These are phyloP conservation scores for Trichoderma koningiopsis DNA, from an alignment of 2,329 filamentous ascomycete species.

Conservation along the genomic window DNA sequence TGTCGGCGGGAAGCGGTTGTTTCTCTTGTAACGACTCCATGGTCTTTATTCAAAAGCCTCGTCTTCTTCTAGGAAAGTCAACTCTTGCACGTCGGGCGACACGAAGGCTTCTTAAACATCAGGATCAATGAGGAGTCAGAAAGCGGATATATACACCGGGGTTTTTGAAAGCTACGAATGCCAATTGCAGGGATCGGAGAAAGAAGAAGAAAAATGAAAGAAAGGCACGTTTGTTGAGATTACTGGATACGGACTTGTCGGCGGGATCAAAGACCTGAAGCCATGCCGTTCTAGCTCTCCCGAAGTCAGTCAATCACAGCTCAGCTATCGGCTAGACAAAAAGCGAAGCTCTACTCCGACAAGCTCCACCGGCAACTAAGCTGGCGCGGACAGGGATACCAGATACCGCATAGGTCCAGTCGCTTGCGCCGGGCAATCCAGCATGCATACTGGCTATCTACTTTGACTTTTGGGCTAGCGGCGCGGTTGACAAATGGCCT, in stretches of 20 bases:
- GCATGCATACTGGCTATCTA: neutral
- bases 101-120: neutral
- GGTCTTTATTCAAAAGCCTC: neutral
- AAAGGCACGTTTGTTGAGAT: neutral
- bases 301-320: neutral
- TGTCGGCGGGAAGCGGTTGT: neutral
- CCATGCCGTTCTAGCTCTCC: neutral
- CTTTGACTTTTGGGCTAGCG: constrained; percentile 2
- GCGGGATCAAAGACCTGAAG: neutral
- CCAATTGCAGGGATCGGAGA: neutral
- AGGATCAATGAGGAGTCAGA: neutral
- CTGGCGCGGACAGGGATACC: neutral
- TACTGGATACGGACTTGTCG: neutral
- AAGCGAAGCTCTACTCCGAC: neutral
- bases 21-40: constrained; percentile 14
- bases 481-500: constrained; percentile 2
- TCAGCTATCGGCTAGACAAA: neutral
- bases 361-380: neutral
- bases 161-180: neutral
- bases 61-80: neutral
- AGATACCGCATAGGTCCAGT: neutral
- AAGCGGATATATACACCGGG: neutral
- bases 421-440: neutral
- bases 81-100: neutral
- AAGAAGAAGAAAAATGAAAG: neutral